Evolutionary conservation across 1,284 basidiomycete genomes (phyloP).

Genomic region (Golubevia sp.): DNA sequence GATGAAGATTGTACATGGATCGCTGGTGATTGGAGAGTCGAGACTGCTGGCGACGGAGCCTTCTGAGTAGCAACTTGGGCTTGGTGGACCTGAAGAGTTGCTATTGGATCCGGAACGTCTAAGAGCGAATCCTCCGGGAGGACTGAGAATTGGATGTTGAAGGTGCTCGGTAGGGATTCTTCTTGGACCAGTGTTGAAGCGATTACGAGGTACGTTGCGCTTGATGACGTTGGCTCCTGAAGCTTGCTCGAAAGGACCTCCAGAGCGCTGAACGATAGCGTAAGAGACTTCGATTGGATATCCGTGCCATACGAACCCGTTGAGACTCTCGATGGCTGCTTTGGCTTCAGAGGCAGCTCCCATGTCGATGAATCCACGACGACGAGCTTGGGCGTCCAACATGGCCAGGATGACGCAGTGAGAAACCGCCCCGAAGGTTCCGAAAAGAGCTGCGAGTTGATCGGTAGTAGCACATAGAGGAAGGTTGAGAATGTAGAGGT

Average conservation of each 20-base stretch:
- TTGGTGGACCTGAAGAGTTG: not conserved
- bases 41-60: constrained; percentile 1
- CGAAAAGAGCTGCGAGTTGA: constrained; percentile 44
- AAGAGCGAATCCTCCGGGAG: not conserved
- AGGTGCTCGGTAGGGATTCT: constrained; percentile 15
- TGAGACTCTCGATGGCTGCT: constrained; percentile 37
- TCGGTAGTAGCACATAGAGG: constrained; percentile 50
- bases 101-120: not conserved
- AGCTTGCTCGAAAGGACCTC: constrained; percentile 35
- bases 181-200: constrained; percentile 29
- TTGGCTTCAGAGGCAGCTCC: constrained; percentile 31
- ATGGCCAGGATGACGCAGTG: constrained; percentile 59
- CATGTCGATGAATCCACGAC: constrained; percentile 60
- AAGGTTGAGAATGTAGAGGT: constrained; percentile 57
- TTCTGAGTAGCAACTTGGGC: not conserved
- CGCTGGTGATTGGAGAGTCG: constrained; percentile 1
- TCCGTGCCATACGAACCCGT: constrained; percentile 47
- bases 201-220: constrained; percentile 30
- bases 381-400: constrained; percentile 53
- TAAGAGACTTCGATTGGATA: constrained; percentile 60
- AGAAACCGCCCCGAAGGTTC: constrained; percentile 34
- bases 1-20: constrained; percentile 16
- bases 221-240: constrained; percentile 20
- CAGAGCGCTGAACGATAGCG: constrained; percentile 54
- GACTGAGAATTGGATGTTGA: not conserved